Evolutionary conservation across 768 basidiomycete species (phyloP), one percentile per base, ranked within the genome.

Genomic region (Leccinellum luteum): DNA sequence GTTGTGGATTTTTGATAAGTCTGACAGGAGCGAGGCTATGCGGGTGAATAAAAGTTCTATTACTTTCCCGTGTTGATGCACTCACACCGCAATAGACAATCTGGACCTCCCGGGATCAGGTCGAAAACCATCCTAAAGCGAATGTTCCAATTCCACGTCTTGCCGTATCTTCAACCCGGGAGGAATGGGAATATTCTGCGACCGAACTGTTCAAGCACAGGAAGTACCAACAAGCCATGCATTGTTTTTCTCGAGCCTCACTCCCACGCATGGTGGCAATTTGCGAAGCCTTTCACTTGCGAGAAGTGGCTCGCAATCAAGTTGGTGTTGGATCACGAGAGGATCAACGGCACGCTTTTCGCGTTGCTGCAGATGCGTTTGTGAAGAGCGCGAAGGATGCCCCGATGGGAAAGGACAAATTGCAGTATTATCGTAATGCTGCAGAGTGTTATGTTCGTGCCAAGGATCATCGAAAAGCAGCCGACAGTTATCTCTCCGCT

Each of bases 1-100:
- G 51, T 64, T 90, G 6, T 87, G 88, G 86, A 82, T 90, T 19
- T 80, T 81, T 1, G 89, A 90, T 66, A 77, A 74, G 32, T 87
- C 86, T 0, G 70, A 75, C 1, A 82, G 78, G 56, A 75, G 79
- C 17, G 79, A 82, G 43, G 78, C 85, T 2, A 84, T 87, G 81
- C 74, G 77, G 61, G 86, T 86, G 50, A 61, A 47, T 15, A 1
- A 48, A 2, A 2, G 3, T 21, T n/a, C 25, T 7, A 12, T 13
- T 4, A 17, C 3, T 50, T 66, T 66, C 23, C 28, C 3, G 13
- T n/a, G 6, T 28, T 27, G 10, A 13, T 1, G 7, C 28, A 14
- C 48, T 64, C 17, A 62, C 21, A 8, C 7, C 1, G 9, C 6
- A 25, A 23, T 54, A 88, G 86, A 63, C 72, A 6, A 71, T 84